A percentile compares a stretch with the other conserved stretches of the same genome.
Evolutionary conservation across 2,329 filamentous ascomycete species (phyloP).

Genomic region (Aspergillus tamarii): DNA sequence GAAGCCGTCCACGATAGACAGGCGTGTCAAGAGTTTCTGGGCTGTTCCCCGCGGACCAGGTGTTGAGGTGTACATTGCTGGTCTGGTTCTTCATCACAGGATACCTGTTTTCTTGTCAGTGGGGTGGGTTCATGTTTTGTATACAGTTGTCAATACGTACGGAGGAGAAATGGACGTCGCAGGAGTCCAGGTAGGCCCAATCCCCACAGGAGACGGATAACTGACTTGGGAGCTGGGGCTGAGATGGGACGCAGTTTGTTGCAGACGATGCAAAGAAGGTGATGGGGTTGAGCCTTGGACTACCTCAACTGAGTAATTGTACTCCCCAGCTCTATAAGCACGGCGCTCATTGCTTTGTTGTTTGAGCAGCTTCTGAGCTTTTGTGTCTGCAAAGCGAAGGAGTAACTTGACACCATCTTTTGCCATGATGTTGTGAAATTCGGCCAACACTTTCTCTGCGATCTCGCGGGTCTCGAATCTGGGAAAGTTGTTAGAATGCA

Average conservation of each 20-base stretch:
- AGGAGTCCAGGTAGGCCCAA: constrained; percentile 49
- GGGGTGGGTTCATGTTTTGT: not conserved
- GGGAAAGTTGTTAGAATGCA: constrained; percentile 16
- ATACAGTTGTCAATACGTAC: constrained; percentile 37
- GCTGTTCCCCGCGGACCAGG: constrained; percentile 43
- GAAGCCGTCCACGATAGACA: constrained; percentile 34
- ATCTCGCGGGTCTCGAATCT: constrained; percentile 89
- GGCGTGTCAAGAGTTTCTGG: constrained; percentile 45
- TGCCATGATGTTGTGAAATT: constrained; percentile 80
- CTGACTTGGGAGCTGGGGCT: constrained; percentile 48
- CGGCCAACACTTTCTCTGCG: constrained; percentile 84
- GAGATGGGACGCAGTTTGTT: constrained; percentile 43
- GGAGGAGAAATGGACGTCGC: constrained; percentile 53
- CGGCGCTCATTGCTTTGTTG: constrained; percentile 92
- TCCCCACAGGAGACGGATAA: constrained; percentile 47
- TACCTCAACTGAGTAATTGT: constrained; percentile 64
- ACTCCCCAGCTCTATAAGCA: constrained; percentile 94
- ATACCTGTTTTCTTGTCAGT: constrained; percentile 41
- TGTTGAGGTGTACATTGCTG: constrained; percentile 37
- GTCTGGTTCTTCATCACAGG: constrained; percentile 43
- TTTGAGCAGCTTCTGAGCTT: constrained; percentile 95
- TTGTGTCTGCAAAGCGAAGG: constrained; percentile 95
- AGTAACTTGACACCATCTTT: constrained; percentile 83
- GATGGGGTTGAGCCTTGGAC: constrained; percentile 50
- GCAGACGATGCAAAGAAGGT: constrained; percentile 45